phyloP scores from a whole-genome alignment of 1,284 basidiomycete species.

The Melampsora larici-populina region DNA sequence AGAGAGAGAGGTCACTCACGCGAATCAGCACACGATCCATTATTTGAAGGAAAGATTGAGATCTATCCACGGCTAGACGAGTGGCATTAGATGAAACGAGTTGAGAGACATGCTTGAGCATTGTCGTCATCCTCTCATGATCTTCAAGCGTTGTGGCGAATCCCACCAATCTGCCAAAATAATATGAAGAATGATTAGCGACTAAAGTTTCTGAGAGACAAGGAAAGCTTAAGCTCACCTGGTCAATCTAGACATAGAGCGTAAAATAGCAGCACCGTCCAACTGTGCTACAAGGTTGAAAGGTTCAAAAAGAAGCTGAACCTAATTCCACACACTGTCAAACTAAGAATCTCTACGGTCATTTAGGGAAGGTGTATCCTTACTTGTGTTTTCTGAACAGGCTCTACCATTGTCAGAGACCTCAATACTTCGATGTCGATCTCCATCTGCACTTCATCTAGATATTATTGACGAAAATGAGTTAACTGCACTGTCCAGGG shows the following conservation, averaged over 20 bases:
- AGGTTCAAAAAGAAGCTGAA: constrained; percentile 7
- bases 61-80: background rate
- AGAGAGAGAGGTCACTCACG: background rate
- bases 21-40: constrained; percentile 2
- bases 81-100: constrained; percentile 1
- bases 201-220: background rate
- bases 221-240: background rate
- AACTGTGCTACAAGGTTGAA: constrained; percentile 30
- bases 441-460: background rate
- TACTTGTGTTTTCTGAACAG: background rate
- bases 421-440: background rate
- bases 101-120: background rate
- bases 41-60: background rate
- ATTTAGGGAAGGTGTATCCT: background rate
- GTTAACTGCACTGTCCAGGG: too few species aligned
- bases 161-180: constrained; percentile 13
- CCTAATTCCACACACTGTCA: constrained; percentile 5
- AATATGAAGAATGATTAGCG: background rate
- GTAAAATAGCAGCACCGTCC: constrained; percentile 26
- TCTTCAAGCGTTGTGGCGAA: constrained; percentile 12
- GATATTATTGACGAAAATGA: background rate
- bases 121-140: constrained; percentile 14
- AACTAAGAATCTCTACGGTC: background rate
- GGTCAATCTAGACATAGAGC: background rate
- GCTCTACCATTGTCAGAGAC: background rate